Evolutionary conservation across 305 asterid species (phyloP).

Genomic region (Stenogyne calaminthoides): DNA sequence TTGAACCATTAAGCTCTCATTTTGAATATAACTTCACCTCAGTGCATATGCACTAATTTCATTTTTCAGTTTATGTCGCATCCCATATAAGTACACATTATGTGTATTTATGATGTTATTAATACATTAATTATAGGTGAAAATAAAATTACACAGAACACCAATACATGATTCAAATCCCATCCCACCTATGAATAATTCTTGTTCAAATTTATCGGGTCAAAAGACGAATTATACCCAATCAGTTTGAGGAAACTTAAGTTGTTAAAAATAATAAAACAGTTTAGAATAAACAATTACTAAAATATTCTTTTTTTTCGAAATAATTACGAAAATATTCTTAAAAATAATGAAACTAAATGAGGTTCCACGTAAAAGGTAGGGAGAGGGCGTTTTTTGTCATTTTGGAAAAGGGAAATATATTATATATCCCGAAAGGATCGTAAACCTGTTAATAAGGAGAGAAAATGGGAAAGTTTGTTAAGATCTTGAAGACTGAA

Average conservation of each 20-base stretch:
- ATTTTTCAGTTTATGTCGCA: not conserved
- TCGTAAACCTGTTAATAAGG: constrained; percentile 16
- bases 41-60: not conserved
- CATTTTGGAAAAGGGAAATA: not conserved
- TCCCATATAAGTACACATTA: not conserved
- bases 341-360: constrained; percentile 4
- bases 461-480: constrained; percentile 25
- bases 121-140: not conserved
- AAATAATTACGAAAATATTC: too few relatives aligned
- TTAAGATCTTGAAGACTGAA: constrained; percentile 18
- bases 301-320: too few relatives aligned
- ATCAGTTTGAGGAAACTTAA: too few relatives aligned
- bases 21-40: not conserved
- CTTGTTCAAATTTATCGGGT: not conserved
- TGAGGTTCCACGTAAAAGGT: not conserved
- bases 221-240: too few relatives aligned
- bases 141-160: not conserved
- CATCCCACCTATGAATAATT: not conserved
- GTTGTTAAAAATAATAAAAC: not conserved
- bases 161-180: not conserved
- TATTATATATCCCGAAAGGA: constrained; percentile 15
- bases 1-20: not conserved
- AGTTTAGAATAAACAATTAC: too few relatives aligned
- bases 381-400: constrained; percentile 14
- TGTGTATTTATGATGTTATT: not conserved